Evolutionary conservation across 192 early-diverging fungal species (phyloP).

Genomic region (Paraglomus brasilianum): DNA sequence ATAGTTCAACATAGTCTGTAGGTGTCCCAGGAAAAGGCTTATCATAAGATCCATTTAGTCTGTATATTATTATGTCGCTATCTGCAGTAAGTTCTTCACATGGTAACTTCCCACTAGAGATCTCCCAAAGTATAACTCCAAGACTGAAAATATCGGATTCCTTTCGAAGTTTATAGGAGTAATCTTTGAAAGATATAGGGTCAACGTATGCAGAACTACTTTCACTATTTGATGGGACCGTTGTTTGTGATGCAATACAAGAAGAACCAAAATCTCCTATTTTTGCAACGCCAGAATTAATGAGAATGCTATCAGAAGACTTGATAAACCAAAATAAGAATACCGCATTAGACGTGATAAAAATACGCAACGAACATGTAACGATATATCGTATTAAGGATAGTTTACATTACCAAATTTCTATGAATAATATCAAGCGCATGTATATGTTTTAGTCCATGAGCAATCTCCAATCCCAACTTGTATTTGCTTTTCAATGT

Average conservation of each 20-base stretch:
- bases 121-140: constrained; percentile 45
- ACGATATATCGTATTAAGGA: neutral
- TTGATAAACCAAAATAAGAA: neutral
- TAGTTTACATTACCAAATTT: constrained; percentile 21
- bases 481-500: neutral
- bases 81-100: neutral
- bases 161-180: constrained; percentile 27
- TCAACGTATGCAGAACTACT: constrained; percentile 15
- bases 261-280: constrained; percentile 27
- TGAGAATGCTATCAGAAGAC: constrained; percentile 16
- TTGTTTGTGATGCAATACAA: neutral
- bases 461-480: constrained; percentile 2
- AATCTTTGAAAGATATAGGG: neutral
- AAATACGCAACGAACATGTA: neutral
- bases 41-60: constrained; percentile 21
- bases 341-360: neutral
- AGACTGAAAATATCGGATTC: constrained; percentile 46
- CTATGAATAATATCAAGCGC: constrained; percentile 5
- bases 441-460: neutral
- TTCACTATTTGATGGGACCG: neutral
- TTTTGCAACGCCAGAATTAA: neutral
- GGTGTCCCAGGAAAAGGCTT: constrained; percentile 35
- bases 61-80: too few species aligned
- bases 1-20: constrained; percentile 39
- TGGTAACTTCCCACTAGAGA: constrained; percentile 39